Conservation (phyloP, 2,329 filamentous ascomycete species). For the Cercospora sp. region DNA sequence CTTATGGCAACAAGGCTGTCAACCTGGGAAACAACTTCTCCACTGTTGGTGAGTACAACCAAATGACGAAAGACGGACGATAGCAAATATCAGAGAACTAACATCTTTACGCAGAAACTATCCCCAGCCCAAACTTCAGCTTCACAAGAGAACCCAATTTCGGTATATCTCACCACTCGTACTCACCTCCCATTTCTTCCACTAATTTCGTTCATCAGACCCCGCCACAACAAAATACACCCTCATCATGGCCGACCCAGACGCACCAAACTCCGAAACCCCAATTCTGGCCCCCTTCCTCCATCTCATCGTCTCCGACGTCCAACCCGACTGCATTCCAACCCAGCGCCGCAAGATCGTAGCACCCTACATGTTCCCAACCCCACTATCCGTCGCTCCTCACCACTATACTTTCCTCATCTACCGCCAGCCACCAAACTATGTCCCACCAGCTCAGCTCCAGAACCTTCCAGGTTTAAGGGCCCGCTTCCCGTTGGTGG, state of each 20-base stretch:
- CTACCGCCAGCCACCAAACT: constrained; percentile 31
- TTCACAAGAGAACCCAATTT: constrained; percentile 28
- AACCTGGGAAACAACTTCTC: constrained; percentile 28
- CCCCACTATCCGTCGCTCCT: constrained; percentile 23
- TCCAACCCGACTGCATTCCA: constrained; percentile 29
- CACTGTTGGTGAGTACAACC: constrained; percentile 17
- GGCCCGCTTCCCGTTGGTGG: constrained; percentile 25
- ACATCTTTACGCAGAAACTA: constrained; percentile 20
- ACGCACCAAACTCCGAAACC: constrained; percentile 26
- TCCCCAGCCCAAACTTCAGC: constrained; percentile 23
- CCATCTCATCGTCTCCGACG: constrained; percentile 28
- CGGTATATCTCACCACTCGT: neutral
- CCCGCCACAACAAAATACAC: constrained; percentile 31
- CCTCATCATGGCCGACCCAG: constrained; percentile 32
- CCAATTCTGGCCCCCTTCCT: constrained; percentile 25
- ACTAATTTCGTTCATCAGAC: constrained; percentile 14
- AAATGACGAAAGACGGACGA: neutral
- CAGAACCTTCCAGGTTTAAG: constrained; percentile 20
- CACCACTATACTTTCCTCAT: constrained; percentile 31
- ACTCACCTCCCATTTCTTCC: neutral
- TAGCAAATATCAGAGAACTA: neutral
- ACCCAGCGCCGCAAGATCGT: constrained; percentile 22
- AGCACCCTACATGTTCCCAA: constrained; percentile 24
- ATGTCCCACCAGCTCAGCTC: constrained; percentile 21
- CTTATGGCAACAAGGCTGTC: constrained; percentile 26